Evolutionary conservation across 1,284 basidiomycete species (phyloP), one percentile per base, ranked within the genome.

Genomic region (Fomitopsis pinicola): DNA sequence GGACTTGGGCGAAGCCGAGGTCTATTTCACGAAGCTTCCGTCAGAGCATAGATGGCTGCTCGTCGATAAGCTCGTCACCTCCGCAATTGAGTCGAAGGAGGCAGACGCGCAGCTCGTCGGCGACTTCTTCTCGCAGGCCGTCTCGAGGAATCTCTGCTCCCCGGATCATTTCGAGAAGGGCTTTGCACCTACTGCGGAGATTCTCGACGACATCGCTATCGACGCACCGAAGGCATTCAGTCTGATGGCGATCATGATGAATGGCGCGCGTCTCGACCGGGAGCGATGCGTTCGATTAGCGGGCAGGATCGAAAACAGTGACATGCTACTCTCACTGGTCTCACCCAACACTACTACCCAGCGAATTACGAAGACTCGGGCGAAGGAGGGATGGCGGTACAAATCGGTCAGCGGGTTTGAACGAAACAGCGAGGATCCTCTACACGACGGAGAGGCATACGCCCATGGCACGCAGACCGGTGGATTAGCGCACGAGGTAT

Each of bases 211-310:
- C 71, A 85, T 94, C 60, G 85, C 87, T 19, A 89, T 95, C 68
- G 95, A 98, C 73, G 91, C 91, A 63, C 95, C 95, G 5, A 89
- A 90, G 71, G 94, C 94, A 0, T 90, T 91, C 78, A 77, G 82
- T 62, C 83, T 88, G 55, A 87, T 95, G 73, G 92, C 87, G 5
- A 79, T 81, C 60, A 84, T 94, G 76, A 75, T 94, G 62, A 87
- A 85, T 70, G 87, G 85, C 50, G 80, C 89, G 22, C 80, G 79
- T 15, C 76, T 75, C 33, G 77, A 79, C 66, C 83, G 86, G 62
- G 84, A 83, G 55, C 78, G 78, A 59, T 78, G 78, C 58, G 73
- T 74, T 58, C 81, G 79, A 56, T 76, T 91, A 60, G 81, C 82
- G 42, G 76, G 79, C 56, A 88, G 88, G 77, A 84, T 82, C 44